These are phyloP conservation scores for Phascolomyces articulosus DNA, from an alignment of 371 early-diverging fungal genomes.

Conservation along the genomic window DNA sequence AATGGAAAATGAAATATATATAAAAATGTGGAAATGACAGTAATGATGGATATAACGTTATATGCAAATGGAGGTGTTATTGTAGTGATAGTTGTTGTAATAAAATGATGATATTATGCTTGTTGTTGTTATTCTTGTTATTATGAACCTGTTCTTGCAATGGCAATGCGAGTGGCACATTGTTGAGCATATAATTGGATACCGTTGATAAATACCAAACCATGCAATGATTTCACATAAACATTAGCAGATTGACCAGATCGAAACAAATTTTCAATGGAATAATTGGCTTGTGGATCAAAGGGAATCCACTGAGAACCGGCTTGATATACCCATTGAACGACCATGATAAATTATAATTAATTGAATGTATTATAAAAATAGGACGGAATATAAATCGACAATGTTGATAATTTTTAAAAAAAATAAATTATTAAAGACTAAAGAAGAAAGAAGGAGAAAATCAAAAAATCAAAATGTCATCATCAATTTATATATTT, in stretches of 20 bases:
- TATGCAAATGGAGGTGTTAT: not conserved
- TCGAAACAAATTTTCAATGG: constrained; percentile 24
- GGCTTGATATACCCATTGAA: constrained; percentile 24
- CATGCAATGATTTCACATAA: constrained; percentile 26
- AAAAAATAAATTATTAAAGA: not conserved
- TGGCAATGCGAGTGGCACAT: constrained; percentile 15
- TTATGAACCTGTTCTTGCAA: constrained; percentile 21
- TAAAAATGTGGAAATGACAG: no score
- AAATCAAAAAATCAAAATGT: no score
- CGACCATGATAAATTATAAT: constrained; percentile 19
- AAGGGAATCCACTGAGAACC: constrained; percentile 26
- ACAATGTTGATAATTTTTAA: no score
- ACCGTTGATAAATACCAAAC: constrained; percentile 22
- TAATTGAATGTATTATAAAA: no score
- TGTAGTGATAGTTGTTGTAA: not conserved
- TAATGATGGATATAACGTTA: not conserved
- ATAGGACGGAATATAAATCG: no score
- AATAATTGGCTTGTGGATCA: constrained; percentile 16
- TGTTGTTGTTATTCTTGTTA: not conserved
- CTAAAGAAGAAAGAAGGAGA: not conserved
- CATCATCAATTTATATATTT: not conserved
- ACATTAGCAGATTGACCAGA: constrained; percentile 15
- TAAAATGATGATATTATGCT: not conserved
- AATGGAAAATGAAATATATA: no score
- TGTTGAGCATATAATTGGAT: constrained; percentile 23